These are phyloP conservation scores for Coemansia sp. DNA, from an alignment of 192 early-diverging fungal species.

Conservation along the genomic window DNA sequence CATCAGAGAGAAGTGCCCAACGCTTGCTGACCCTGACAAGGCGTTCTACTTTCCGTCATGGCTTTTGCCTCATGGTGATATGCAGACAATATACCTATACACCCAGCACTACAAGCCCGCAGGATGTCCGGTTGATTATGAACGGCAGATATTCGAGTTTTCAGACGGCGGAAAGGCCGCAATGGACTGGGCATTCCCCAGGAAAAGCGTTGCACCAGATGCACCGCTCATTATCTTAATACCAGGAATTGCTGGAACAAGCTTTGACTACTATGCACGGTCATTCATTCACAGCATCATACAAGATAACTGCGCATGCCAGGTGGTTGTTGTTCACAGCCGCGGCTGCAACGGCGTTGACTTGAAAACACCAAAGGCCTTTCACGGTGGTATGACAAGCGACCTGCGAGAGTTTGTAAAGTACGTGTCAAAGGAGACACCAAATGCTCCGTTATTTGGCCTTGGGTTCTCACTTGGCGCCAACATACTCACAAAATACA, in stretches of 20 bases:
- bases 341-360: slow-evolving; percentile 82
- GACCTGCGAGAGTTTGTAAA: slow-evolving; percentile 61
- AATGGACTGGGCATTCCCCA: slow-evolving; percentile 47
- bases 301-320: slow-evolving; percentile 60
- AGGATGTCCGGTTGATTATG: slow-evolving; percentile 40
- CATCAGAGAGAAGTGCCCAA: slow-evolving; percentile 54
- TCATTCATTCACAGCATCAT: slow-evolving; percentile 43
- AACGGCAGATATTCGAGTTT: slow-evolving; percentile 52
- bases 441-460: slow-evolving; percentile 72
- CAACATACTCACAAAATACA: slow-evolving; percentile 89
- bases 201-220: not conserved
- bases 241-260: slow-evolving; percentile 47
- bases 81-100: slow-evolving; percentile 68
- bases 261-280: slow-evolving; percentile 50
- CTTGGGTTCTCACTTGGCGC: slow-evolving; percentile 91
- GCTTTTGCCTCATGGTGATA: slow-evolving; percentile 71
- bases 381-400: slow-evolving; percentile 78
- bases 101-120: slow-evolving; percentile 54
- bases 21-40: slow-evolving; percentile 54
- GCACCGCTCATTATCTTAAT: slow-evolving; percentile 43
- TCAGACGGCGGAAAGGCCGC: slow-evolving; percentile 46
- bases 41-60: slow-evolving; percentile 67
- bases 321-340: slow-evolving; percentile 81
- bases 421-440: slow-evolving; percentile 48
- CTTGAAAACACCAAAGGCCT: slow-evolving; percentile 74